Base-by-base conservation (phyloP, 2,329 filamentous ascomycete genomes). In the Fusarium illudens region DNA sequence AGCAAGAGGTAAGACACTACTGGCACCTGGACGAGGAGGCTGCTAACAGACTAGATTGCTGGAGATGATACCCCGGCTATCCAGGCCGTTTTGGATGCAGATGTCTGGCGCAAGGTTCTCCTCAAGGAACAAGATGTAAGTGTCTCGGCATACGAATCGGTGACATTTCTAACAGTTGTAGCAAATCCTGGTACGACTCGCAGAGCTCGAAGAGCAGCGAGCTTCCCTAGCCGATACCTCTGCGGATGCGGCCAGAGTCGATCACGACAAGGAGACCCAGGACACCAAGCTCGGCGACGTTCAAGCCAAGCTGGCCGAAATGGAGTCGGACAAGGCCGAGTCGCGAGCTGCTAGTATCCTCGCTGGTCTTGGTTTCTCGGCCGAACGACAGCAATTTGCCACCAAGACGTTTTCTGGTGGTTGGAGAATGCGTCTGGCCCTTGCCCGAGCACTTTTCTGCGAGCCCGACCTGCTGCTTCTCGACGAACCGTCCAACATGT, bases 401-500 rank as follows among this genome's bases (percentile, higher is more conserved):
- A 99, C 96, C 57, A 98, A 93, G 85, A 98, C 95, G 6, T 99
- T 99, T 83, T 99, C 96, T 55, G 96, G 96, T 86, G 96, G 96
- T 91, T 99, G 96, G 96, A 90, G 96, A 81, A 99, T 99, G 96
- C 91, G 96, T 84, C 83, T 99, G 75, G 96, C 96, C 13, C 86
- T 99, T 66, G 96, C 96, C 12, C 87, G 96, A 86, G 96, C 96
- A 13, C 87, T 99, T 33, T 99, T 99, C 84, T 99, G 96, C 83
- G 96, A 99, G 79, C 96, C 96, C 42, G 96, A 99, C 81, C 84
- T 99, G 54, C 83, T 99, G 62, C 87, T 99, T 78, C 93, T 99
- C 73, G 96, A 99, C 84, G 96, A 99, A 89, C 96, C 96, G 82
- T 98, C 95, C 58, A 98, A 98, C 89, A 98, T 98, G 95, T 94